Evolutionary conservation across 2,329 filamentous ascomycete species (phyloP), one percentile per base, ranked within the genome.

Genomic region (Chalaropsis thielavioides): DNA sequence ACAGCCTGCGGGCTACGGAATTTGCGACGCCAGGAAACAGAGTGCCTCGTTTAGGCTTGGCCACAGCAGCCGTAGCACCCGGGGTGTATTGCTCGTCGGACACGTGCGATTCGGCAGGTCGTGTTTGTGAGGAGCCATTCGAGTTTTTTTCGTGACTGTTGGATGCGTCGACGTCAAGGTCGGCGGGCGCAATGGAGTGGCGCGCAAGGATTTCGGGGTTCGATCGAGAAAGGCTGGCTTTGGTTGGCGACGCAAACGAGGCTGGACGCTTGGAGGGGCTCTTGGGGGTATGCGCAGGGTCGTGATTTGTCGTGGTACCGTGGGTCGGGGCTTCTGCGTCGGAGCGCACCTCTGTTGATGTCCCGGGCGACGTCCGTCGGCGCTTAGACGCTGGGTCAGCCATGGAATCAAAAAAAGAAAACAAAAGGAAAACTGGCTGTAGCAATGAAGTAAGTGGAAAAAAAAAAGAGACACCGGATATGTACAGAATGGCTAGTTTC

Each of bases 171-270:
- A 63, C n/a, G 15, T 64, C 35, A 49, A 64, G 46, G 44, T 54
- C 41, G 31, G 19, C 56, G 43, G 43, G 31, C 24, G 40, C 62
- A 43, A 49, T 70, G 75, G 60, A 62, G 43, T 62, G 72, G 68
- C 79, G 76, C 65, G 78, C 75, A 41, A 85, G 73, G 6, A 85
- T 76, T 11, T 83, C 79, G 0, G 84, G 82, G 67, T 87, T 82
- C 60, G 82, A 80, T 68, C 82, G 80, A 66, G 83, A 77, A 15
- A 87, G 74, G 69, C 83, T 88, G 13, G 85, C 79, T 71, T 79
- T 83, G 0, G 85, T 87, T 0, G 86, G 85, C n/a, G 85, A 87
- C 64, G 82, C 82, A 71, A 84, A 88, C 10, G 63, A 64, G 0
- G 84, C 87, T 0, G 81, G 79, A 0, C 79, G 78, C 24, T 63